Percentiles rank a stretch among this genome's conserved stretches.
phyloP scores from a whole-genome alignment of 345 rosid genomes.

The Eucalyptus urophylla region DNA sequence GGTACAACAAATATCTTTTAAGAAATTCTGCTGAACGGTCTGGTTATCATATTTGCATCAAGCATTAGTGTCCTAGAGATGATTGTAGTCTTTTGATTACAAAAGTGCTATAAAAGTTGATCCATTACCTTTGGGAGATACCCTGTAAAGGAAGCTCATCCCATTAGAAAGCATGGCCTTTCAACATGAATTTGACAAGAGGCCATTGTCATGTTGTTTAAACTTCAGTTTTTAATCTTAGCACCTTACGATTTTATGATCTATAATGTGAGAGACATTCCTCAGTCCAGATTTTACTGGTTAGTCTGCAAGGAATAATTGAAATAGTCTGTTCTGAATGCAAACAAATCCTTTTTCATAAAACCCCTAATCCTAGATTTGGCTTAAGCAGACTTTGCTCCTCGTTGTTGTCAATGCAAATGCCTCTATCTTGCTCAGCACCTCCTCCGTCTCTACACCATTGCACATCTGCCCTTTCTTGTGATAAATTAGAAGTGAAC shows the following conservation, averaged over 20 bases:
- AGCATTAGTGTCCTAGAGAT: not conserved
- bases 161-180: not conserved
- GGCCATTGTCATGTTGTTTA: not conserved
- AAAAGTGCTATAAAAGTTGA: not conserved
- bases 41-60: not conserved
- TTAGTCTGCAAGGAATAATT: not conserved
- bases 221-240: not conserved
- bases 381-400: not conserved
- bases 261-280: not conserved
- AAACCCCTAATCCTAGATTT: not conserved
- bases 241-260: not conserved
- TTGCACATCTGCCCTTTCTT: not conserved
- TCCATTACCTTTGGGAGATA: not conserved
- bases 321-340: not conserved
- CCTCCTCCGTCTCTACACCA: not conserved
- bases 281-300: not conserved
- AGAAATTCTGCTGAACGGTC: not conserved
- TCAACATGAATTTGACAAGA: not conserved
- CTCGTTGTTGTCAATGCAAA: not conserved
- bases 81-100: not conserved
- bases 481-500: not conserved
- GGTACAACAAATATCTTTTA: constrained; percentile 20
- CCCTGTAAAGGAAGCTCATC: not conserved
- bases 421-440: not conserved
- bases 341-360: not conserved